A percentile compares a stretch with the other conserved stretches of the same genome.
Conservation (phyloP, 2,329 filamentous ascomycete species). For the Periconia sp. region DNA sequence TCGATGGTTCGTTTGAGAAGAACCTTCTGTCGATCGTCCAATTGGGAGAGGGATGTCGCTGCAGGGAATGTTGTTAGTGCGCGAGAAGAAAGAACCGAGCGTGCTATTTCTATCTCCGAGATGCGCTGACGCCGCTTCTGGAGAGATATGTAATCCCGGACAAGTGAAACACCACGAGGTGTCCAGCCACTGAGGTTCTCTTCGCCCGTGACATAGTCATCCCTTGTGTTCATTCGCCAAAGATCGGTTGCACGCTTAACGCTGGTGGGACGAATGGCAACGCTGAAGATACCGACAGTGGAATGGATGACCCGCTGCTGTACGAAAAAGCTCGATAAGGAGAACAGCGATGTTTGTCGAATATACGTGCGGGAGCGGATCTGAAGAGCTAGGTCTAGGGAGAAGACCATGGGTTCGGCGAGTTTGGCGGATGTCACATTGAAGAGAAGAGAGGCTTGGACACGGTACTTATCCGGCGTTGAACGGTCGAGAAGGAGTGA, state of each 20-base stretch:
- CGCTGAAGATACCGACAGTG: conserved; percentile 82
- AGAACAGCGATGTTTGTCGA: conserved; percentile 81
- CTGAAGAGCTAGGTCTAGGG: conserved; percentile 79
- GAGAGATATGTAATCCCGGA: conserved; percentile 82
- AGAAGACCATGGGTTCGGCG: conserved; percentile 87
- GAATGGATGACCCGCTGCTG: conserved; percentile 83
- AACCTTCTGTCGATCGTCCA: conserved; percentile 44
- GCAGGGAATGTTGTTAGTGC: conserved; percentile 35
- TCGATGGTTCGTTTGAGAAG: conserved; percentile 63
- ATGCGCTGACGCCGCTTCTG: conserved; percentile 76
- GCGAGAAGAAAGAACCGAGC: conserved; percentile 67
- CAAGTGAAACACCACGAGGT: conserved; percentile 85
- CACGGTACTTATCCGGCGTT: conserved; percentile 89
- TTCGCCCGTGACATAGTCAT: conserved; percentile 96
- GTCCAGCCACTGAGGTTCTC: conserved; percentile 85
- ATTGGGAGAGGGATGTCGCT: conserved; percentile 17
- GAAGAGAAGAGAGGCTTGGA: conserved; percentile 88
- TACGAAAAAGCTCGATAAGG: conserved; percentile 75
- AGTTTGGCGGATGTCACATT: conserved; percentile 83
- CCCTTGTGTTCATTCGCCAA: conserved; percentile 94
- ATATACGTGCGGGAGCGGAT: conserved; percentile 84
- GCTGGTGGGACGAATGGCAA: conserved; percentile 84
- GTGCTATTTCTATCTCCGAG: conserved; percentile 79
- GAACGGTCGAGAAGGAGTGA: conserved; percentile 93
- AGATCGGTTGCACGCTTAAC: conserved; percentile 91